These are phyloP conservation scores for Xanthoconium separans DNA, from an alignment of 1,284 basidiomycete species.

Conservation along the genomic window DNA sequence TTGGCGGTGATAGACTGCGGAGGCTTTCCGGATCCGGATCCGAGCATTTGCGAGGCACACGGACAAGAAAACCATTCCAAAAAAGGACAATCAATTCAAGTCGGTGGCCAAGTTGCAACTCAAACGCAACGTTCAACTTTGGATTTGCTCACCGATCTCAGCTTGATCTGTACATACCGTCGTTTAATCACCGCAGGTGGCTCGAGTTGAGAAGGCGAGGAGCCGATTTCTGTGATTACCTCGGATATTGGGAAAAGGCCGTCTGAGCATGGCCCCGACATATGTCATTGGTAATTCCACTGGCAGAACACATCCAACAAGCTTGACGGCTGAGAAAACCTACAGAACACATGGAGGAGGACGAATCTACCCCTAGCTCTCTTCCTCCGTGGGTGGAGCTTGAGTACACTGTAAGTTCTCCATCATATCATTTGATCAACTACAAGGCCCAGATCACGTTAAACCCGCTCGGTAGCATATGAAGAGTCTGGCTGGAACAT, in stretches of 20 bases:
- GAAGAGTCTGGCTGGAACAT: conserved; percentile 70
- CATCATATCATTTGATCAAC: background rate
- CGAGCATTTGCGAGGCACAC: conserved; percentile 24
- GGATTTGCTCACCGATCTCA: background rate
- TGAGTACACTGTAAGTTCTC: conserved; percentile 58
- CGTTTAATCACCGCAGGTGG: background rate
- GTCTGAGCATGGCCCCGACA: conserved; percentile 26
- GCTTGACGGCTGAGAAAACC: conserved; percentile 6
- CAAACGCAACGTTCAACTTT: background rate
- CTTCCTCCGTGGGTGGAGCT: conserved; percentile 89
- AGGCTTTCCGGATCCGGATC: conserved; percentile 13
- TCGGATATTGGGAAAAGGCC: background rate
- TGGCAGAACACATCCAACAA: background rate
- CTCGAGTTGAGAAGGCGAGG: background rate
- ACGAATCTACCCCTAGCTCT: conserved; percentile 69
- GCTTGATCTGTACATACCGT: background rate
- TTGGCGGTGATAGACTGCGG: background rate
- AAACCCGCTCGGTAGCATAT: conserved; percentile 63
- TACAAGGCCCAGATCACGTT: background rate
- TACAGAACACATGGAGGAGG: conserved; percentile 95
- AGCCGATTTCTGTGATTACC: background rate
- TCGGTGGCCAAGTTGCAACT: background rate
- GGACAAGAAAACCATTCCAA: conserved; percentile 13
- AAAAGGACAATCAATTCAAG: conserved; percentile 5
- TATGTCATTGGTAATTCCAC: conserved; percentile 41